These are phyloP conservation scores for Lippia alba DNA, from an alignment of 305 asterid genomes.

Conservation along the genomic window DNA sequence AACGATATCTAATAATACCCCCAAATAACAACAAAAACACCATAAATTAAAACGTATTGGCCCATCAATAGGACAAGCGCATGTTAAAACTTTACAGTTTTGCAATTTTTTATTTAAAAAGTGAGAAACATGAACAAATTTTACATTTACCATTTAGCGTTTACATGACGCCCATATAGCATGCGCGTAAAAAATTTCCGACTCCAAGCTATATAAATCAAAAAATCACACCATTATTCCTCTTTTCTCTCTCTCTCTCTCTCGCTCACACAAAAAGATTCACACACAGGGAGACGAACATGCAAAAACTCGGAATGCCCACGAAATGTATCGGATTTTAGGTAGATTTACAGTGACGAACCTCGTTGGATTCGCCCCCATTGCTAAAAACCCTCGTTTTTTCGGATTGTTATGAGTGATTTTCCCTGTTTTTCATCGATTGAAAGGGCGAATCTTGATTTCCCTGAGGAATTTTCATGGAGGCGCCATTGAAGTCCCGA, in stretches of 20 bases:
- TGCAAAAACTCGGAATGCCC: constrained; percentile 37
- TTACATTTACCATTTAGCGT: not conserved
- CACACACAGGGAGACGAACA: constrained; percentile 22
- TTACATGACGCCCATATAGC: not conserved
- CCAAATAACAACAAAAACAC: too few species aligned
- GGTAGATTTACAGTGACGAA: constrained; percentile 28
- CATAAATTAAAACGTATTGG: too few species aligned
- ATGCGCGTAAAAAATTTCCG: not conserved
- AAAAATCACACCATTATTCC: not conserved
- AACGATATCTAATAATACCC: too few species aligned
- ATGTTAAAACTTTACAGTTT: too few species aligned
- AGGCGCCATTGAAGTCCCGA: constrained; percentile 46
- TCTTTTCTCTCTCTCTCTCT: not conserved
- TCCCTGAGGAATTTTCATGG: constrained; percentile 44
- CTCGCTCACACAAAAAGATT: constrained; percentile 15
- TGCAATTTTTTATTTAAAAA: too few species aligned
- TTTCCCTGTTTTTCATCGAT: constrained; percentile 17
- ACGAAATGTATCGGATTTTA: constrained; percentile 27
- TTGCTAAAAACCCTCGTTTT: constrained; percentile 19
- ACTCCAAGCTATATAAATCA: not conserved
- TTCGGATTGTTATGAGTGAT: constrained; percentile 38
- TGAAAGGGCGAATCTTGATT: constrained; percentile 1
- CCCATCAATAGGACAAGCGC: too few species aligned
- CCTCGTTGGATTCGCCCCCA: constrained; percentile 27
- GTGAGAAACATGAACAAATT: too few species aligned